These are phyloP conservation scores for Cladorrhinum sp. DNA, from an alignment of 2,329 filamentous ascomycete species.

Conservation along the genomic window DNA sequence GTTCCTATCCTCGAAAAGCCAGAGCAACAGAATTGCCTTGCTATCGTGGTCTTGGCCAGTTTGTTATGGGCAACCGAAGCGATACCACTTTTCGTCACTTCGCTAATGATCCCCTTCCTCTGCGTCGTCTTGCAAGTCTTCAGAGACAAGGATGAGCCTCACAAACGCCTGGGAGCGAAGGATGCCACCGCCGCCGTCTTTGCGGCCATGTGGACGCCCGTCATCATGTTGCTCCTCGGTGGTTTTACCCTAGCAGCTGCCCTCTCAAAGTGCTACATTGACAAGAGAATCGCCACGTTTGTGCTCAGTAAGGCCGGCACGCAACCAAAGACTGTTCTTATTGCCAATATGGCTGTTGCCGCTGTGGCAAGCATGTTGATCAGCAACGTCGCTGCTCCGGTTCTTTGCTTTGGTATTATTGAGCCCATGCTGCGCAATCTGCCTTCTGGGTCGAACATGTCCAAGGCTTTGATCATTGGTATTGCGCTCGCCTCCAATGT, in stretches of 20 bases:
- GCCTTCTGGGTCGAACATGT: conserved; percentile 85
- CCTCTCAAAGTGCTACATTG: conserved; percentile 94
- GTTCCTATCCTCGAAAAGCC: conserved; percentile 79
- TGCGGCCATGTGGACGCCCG: conserved; percentile 96
- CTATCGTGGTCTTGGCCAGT: conserved; percentile 90
- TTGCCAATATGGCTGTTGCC: conserved; percentile 99
- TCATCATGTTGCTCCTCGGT: conserved; percentile 95
- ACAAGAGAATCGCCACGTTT: conserved; percentile 94
- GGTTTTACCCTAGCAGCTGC: conserved; percentile 96
- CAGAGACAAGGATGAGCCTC: conserved; percentile 65
- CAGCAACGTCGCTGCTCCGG: conserved; percentile 94
- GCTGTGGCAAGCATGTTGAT: conserved; percentile 99
- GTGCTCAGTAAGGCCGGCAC: conserved; percentile 96
- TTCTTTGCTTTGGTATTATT: conserved; percentile 96
- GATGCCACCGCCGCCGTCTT: conserved; percentile 82
- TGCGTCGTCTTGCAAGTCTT: conserved; percentile 85
- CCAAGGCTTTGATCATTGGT: conserved; percentile 89
- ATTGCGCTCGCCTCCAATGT: conserved; percentile 95
- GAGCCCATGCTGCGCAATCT: conserved; percentile 96
- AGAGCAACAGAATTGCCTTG: conserved; percentile 94
- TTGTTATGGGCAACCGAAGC: conserved; percentile 96
- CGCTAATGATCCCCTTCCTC: conserved; percentile 87
- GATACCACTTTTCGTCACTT: conserved; percentile 95
- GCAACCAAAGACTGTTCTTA: conserved; percentile 77
- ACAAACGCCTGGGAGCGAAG: conserved; percentile 72